A percentile compares a stretch with the other conserved stretches of the same genome.
phyloP scores from a whole-genome alignment of 164 flowering plant genomes.

The Piper longum region DNA sequence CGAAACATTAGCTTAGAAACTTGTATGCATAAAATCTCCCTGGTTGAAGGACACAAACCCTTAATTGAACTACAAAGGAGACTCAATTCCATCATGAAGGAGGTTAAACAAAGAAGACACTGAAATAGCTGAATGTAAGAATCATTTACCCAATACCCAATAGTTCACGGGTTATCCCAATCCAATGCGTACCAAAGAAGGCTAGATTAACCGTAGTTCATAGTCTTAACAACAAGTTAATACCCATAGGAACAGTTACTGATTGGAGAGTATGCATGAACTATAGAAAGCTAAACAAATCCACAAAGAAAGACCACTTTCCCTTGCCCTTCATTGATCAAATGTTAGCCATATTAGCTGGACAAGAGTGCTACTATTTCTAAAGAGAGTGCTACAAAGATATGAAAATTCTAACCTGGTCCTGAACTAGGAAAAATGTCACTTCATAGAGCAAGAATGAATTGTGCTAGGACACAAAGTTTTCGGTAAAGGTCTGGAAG shows the following conservation, averaged over 20 bases:
- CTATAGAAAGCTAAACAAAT: too few species aligned
- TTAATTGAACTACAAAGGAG: neutral
- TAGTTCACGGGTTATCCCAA: constrained; percentile 6
- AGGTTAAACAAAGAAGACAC: neutral
- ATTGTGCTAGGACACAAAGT: neutral
- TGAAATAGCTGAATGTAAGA: neutral
- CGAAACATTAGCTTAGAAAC: neutral
- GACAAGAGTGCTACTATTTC: neutral
- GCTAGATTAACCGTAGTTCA: neutral
- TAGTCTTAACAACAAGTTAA: neutral
- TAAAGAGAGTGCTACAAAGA: neutral
- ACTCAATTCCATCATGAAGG: neutral
- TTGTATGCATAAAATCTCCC: neutral
- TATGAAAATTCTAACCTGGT: neutral
- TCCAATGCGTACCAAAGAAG: constrained; percentile 1
- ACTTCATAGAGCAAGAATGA: neutral
- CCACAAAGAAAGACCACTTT: too few species aligned
- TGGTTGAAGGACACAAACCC: neutral
- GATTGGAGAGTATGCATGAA: constrained; percentile 1
- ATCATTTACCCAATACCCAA: constrained; percentile 8
- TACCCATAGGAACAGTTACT: neutral
- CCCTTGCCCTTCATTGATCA: too few species aligned
- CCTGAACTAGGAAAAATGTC: neutral
- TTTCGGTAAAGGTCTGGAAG: neutral
- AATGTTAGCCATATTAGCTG: neutral